A percentile compares a stretch with the other conserved stretches of the same genome.
phyloP scores from a whole-genome alignment of 441 rosid genomes.

The Pelargonium fulgidum region DNA sequence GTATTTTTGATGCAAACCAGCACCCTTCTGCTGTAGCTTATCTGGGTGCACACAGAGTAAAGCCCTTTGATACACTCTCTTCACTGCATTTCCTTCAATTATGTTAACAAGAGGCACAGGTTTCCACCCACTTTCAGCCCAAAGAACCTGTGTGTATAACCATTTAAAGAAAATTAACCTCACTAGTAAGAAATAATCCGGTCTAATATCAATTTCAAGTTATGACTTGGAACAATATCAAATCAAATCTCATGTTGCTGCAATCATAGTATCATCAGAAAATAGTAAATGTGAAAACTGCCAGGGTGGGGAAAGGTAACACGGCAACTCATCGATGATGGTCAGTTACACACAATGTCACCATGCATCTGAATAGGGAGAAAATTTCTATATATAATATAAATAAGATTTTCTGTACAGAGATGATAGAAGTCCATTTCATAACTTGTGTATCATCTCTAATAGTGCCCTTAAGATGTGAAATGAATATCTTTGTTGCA shows the following conservation, averaged over 20 bases:
- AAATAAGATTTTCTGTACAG: too few relatives aligned
- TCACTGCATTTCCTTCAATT: conserved; percentile 81
- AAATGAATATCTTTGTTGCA: background rate
- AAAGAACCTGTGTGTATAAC: conserved; percentile 51
- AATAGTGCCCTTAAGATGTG: too few relatives aligned
- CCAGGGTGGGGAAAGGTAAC: too few relatives aligned
- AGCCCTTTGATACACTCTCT: conserved; percentile 86
- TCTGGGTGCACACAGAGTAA: conserved; percentile 89
- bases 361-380: too few relatives aligned
- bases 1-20: conserved; percentile 62
- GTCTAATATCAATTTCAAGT: background rate
- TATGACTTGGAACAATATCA: background rate
- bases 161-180: background rate
- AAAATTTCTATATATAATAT: too few relatives aligned
- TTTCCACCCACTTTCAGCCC: conserved; percentile 93
- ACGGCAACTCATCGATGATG: too few relatives aligned
- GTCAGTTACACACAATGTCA: too few relatives aligned
- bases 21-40: conserved; percentile 88
- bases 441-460: too few relatives aligned
- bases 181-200: background rate
- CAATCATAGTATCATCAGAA: background rate
- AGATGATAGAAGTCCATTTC: too few relatives aligned
- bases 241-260: background rate
- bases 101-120: conserved; percentile 79
- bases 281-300: background rate